Evolutionary conservation across 768 basidiomycete species (phyloP).

Genomic region (Epithele typhae): DNA sequence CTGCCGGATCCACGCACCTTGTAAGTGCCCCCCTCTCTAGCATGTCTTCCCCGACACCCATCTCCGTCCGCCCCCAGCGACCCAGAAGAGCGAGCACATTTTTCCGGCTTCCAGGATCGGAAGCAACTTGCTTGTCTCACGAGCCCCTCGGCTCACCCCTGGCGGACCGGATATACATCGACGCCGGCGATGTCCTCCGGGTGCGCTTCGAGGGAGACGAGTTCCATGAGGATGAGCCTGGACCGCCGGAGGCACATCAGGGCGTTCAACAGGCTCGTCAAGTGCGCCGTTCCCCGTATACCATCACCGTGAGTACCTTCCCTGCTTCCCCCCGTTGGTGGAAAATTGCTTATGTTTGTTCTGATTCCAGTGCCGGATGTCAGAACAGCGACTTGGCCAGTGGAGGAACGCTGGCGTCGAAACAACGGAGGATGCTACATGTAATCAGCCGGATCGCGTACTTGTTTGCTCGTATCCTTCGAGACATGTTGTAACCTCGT

Average conservation of each 20-base stretch:
- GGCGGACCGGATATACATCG: constrained; percentile 74
- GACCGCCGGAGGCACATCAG: constrained; percentile 71
- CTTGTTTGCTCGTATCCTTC: too few species aligned
- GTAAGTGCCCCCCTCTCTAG: constrained; percentile 36
- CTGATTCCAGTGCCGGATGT: constrained; percentile 78
- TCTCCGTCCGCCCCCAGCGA: constrained; percentile 41
- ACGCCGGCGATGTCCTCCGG: constrained; percentile 68
- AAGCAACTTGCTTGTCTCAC: constrained; percentile 44
- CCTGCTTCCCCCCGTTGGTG: constrained; percentile 31
- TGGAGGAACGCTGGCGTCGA: constrained; percentile 71
- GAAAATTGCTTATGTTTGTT: too few species aligned
- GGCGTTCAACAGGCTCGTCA: constrained; percentile 58
- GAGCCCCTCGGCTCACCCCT: constrained; percentile 69
- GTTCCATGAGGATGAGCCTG: constrained; percentile 85
- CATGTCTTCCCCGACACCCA: too few species aligned
- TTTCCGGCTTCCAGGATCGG: constrained; percentile 73
- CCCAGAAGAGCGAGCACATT: constrained; percentile 74
- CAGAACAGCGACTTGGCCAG: constrained; percentile 72
- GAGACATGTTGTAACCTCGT: too few species aligned
- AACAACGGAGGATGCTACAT: too few species aligned
- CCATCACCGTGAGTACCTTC: constrained; percentile 76
- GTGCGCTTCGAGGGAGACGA: constrained; percentile 78
- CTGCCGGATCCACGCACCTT: constrained; percentile 81
- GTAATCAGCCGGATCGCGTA: too few species aligned
- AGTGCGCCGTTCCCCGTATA: constrained; percentile 40